These are phyloP conservation scores for Danielozyma ontarioensis DNA, from an alignment of 805 yeast species.

Conservation along the genomic window DNA sequence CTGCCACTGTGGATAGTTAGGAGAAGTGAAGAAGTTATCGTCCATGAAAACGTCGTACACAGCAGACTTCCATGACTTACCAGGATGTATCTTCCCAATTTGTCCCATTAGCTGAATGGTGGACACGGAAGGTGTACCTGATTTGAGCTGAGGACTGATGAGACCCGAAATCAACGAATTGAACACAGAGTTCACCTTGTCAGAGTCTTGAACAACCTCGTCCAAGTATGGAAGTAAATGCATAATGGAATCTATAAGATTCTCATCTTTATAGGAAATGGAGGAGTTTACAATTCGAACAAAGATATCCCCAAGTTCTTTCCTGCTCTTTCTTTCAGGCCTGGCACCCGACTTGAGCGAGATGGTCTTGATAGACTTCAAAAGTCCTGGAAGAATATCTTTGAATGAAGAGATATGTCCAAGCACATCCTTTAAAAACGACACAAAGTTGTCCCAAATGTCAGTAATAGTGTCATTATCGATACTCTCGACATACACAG, in stretches of 20 bases:
- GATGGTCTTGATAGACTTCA: slow-evolving; percentile 48
- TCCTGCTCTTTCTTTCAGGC: slow-evolving; percentile 57
- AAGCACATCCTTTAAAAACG: slow-evolving; percentile 56
- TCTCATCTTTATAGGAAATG: slow-evolving; percentile 33
- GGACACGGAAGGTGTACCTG: slow-evolving; percentile 35
- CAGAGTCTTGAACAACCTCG: slow-evolving; percentile 50
- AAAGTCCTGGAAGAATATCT: slow-evolving; percentile 44
- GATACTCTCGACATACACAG: slow-evolving; percentile 56
- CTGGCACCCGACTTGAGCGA: slow-evolving; percentile 61
- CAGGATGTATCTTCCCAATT: slow-evolving; percentile 28
- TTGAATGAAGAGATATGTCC: slow-evolving; percentile 45
- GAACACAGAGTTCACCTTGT: slow-evolving; percentile 48
- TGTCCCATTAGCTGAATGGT: slow-evolving; percentile 42
- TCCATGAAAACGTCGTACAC: slow-evolving; percentile 66
- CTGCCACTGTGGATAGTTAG: slow-evolving; percentile 43
- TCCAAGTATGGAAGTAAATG: slow-evolving; percentile 33
- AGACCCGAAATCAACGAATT: slow-evolving; percentile 50
- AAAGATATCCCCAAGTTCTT: slow-evolving; percentile 42
- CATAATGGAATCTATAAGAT: slow-evolving; percentile 28
- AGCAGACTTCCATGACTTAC: slow-evolving; percentile 58
- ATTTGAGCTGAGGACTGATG: slow-evolving; percentile 48
- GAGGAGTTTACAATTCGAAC: slow-evolving; percentile 19
- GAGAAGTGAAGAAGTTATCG: slow-evolving; percentile 43
- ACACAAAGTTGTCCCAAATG: slow-evolving; percentile 55
- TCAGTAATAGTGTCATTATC: slow-evolving; percentile 80